These are phyloP conservation scores for Cucumis melo DNA, from an alignment of 306 rosid genomes.

Conservation along the genomic window DNA sequence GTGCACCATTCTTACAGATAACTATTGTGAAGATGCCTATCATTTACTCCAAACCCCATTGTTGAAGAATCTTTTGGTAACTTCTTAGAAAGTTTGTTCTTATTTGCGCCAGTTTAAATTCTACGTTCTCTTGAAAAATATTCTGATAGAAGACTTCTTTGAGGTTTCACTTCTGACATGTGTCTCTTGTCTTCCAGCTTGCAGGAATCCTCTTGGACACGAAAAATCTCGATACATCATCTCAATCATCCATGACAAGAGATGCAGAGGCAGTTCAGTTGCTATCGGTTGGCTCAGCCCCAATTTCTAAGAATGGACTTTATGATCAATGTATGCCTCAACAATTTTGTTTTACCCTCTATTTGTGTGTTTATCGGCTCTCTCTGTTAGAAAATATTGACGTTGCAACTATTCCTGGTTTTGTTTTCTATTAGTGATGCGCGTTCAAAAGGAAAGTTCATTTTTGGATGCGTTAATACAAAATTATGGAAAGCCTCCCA, in stretches of 20 bases:
- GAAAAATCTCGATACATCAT: slow-evolving; percentile 39
- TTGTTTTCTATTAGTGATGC: slow-evolving; percentile 42
- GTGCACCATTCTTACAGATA: slow-evolving; percentile 72
- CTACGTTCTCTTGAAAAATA: not conserved
- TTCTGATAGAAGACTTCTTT: not conserved
- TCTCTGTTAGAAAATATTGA: not conserved
- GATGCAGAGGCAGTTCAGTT: slow-evolving; percentile 86
- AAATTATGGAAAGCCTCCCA: slow-evolving; percentile 41
- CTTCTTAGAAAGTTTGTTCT: not conserved
- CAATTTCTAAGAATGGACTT: slow-evolving; percentile 49
- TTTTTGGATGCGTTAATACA: slow-evolving; percentile 49
- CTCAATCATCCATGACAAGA: slow-evolving; percentile 55
- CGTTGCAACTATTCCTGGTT: not conserved
- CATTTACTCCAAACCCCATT: slow-evolving; percentile 61
- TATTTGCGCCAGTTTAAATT: not conserved
- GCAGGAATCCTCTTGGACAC: slow-evolving; percentile 83
- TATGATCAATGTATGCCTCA: slow-evolving; percentile 46
- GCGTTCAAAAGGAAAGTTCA: slow-evolving; percentile 35
- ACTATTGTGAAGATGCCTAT: slow-evolving; percentile 86
- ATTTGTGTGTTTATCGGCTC: not conserved
- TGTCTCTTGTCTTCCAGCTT: slow-evolving; percentile 37
- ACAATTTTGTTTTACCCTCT: not conserved
- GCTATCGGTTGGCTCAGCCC: slow-evolving; percentile 52
- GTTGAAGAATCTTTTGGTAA: slow-evolving; percentile 79
- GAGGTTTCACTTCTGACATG: slow-evolving; percentile 6